A percentile compares a stretch with the other conserved stretches of the same genome.
These are phyloP conservation scores for Lentithecium fluviatile DNA, from an alignment of 495 filamentous ascomycete species.

Conservation along the genomic window DNA sequence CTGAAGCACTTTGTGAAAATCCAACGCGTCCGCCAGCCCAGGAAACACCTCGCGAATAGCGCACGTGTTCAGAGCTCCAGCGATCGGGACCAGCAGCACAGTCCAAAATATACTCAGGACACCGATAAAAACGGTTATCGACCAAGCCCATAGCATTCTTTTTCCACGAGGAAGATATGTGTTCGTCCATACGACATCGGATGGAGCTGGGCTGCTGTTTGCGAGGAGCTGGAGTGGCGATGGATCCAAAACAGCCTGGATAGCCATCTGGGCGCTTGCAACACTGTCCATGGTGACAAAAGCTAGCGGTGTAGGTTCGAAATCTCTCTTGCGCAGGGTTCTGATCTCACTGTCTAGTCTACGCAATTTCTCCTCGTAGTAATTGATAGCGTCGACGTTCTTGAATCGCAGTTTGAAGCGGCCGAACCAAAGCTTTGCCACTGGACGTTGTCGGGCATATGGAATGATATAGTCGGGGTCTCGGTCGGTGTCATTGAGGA, in stretches of 20 bases:
- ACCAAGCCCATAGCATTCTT: constrained; percentile 75
- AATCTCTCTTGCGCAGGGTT: constrained; percentile 70
- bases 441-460: constrained; percentile 59
- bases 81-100: constrained; percentile 75
- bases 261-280: constrained; percentile 88
- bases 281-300: constrained; percentile 98
- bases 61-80: constrained; percentile 71
- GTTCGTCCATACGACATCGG: constrained; percentile 89
- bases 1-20: constrained; percentile 62
- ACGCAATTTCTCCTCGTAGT: constrained; percentile 84
- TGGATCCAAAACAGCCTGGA: constrained; percentile 88
- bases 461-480: constrained; percentile 45
- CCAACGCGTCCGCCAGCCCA: constrained; percentile 64
- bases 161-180: constrained; percentile 77
- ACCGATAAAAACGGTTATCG: constrained; percentile 75
- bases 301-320: constrained; percentile 73
- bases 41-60: constrained; percentile 73
- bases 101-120: constrained; percentile 89
- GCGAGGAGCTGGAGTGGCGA: constrained; percentile 81
- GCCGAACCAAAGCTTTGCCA: constrained; percentile 74
- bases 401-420: constrained; percentile 68
- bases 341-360: constrained; percentile 75
- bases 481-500: constrained; percentile 52
- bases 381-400: constrained; percentile 86
- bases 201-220: constrained; percentile 79